Base-by-base conservation (phyloP, 495 filamentous ascomycete species). In the Trichoderma orchidacearum region DNA sequence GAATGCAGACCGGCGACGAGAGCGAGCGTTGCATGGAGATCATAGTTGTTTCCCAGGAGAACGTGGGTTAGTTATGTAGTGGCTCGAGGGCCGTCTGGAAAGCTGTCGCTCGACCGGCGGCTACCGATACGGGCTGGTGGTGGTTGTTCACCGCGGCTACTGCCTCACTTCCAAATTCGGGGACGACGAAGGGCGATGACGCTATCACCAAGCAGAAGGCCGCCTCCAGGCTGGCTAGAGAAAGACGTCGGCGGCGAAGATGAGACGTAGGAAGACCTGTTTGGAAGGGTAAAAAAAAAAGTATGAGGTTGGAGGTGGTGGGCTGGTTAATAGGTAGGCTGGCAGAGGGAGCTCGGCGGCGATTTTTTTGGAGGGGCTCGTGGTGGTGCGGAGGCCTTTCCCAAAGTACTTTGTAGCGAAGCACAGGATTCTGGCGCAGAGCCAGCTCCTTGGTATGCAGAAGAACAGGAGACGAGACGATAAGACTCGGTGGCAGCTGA, bases 21-120 rank as follows among this genome's bases (percentile, higher is more conserved):
- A 75, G 72, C 54, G 74, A 76, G 59, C 74, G 74, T 66, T 78
- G 74, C 74, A 78, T 78, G 65, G 75, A 74, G 66, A 75, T 74
- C 74, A 78, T 78, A 70, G 62, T 75, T 69, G 67, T 64, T 66
- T 70, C 74, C 41, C 41, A 25, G 21, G 18, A 13, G 18, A 48
- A 48, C 9, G 21, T 28, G 41, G 3, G 41, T 9, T 18, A 11
- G 8, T 25, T 74, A 13, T 8, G 18, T 8, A 11, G 21, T n/a
- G 41, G 41, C 54, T 55, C 41, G n/a, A 48, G 3, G 21, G 41
- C 41, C 41, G 41, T 48, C 27, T n/a, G n/a, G n/a, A n/a, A n/a
- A 23, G 27, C 41, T 25, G 21, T 48, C 7, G 41, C 41, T 48
- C 41, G 21, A 27, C 41, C 4, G 41, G 21, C 41, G 18, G 13